Base-by-base conservation (phyloP, 345 rosid species). In the Raphanus sativus region DNA sequence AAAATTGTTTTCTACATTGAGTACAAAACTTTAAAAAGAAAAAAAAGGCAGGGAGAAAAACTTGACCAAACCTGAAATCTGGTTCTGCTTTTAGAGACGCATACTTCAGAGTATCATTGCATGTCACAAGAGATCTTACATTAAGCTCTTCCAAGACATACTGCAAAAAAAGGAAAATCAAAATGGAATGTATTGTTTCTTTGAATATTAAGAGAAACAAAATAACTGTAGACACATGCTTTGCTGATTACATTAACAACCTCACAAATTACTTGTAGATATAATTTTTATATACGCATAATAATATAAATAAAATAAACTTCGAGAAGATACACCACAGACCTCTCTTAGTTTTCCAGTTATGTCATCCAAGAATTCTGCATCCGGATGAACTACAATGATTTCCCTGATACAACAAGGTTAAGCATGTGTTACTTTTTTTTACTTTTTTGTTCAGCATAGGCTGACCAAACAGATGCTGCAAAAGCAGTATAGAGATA, bases 51-150 rank as follows among this genome's bases (percentile, higher is more conserved):
- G 29, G 55, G 30, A 63, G 15, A 50, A 69, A 34, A 73, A 45
- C 34, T 71, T 67, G 26, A 80, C 81, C 67, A 1, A 77, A 91
- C 99, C 98, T 93, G 73, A 93, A 96, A 78, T 96, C 98, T 17
- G 99, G 99, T 81, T 92, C 99, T 9, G 97, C 98, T n/a, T 93
- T 93, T 54, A 93, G 79, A 74, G 89, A 85, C 55, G 98, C 92
- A 82, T 91, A 96, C 85, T 89, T 89, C 85, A 91, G 84, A 67
- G 92, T 81, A 81, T 93, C 97, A 76, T 84, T 83, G 73, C 97
- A 93, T 7, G 99, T 82, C 24, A 86, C 79, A 81, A 96, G 95
- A 59, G 87, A 85, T 82, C 89, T 84, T 65, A 93, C 87, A 74
- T 96, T 96, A 67, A 96, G 96, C 70, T 93, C 99, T 83, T 91